These are phyloP conservation scores for Xanthoparmelia taractica DNA, from an alignment of 495 filamentous ascomycete species.

Conservation along the genomic window DNA sequence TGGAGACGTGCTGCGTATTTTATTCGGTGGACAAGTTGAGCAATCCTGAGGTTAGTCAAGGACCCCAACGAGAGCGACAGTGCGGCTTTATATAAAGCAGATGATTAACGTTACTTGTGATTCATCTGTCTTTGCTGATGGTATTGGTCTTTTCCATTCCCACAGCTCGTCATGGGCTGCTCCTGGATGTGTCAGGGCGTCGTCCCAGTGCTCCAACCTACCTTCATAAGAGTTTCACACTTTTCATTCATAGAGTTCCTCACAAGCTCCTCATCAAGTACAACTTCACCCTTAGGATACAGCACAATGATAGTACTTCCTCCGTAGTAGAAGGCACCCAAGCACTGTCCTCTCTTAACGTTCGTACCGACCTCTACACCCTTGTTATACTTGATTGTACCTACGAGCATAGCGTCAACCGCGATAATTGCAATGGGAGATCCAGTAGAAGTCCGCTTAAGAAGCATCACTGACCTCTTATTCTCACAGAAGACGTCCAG, in stretches of 20 bases:
- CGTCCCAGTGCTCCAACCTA: slow-evolving; percentile 15
- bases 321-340: slow-evolving; percentile 38
- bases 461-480: slow-evolving; percentile 34
- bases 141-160: too few relatives aligned
- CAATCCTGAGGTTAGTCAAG: too few relatives aligned
- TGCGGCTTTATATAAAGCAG: too few relatives aligned
- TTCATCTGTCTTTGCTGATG: not conserved
- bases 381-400: slow-evolving; percentile 35
- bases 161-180: not conserved
- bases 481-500: slow-evolving; percentile 42
- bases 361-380: slow-evolving; percentile 29
- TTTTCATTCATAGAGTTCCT: slow-evolving; percentile 12
- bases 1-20: too few relatives aligned
- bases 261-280: slow-evolving; percentile 36
- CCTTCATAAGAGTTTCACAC: slow-evolving; percentile 19
- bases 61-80: too few relatives aligned
- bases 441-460: slow-evolving; percentile 30
- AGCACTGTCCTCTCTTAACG: slow-evolving; percentile 36
- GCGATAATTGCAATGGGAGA: slow-evolving; percentile 35
- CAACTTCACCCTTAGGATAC: slow-evolving; percentile 34
- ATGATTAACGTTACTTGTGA: too few relatives aligned
- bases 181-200: not conserved
- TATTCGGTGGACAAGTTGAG: too few relatives aligned
- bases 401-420: slow-evolving; percentile 40
- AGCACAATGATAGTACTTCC: slow-evolving; percentile 38